Evolutionary conservation across 306 rosid species (phyloP).

Genomic region (Gynostemma pentaphyllum): DNA sequence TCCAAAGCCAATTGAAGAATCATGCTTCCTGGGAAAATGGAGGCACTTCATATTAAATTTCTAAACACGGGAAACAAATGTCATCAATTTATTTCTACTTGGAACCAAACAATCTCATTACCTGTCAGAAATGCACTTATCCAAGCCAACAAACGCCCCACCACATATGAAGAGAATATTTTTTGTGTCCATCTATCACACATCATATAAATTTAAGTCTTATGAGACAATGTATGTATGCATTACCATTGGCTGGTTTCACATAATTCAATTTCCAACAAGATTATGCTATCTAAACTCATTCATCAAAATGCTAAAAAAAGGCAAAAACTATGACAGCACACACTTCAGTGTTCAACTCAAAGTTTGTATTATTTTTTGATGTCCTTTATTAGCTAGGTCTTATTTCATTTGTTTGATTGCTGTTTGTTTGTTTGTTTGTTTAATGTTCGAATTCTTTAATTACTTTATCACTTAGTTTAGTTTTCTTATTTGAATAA

Average conservation of each 20-base stretch:
- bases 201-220: constrained; percentile 7
- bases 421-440: too few relatives aligned
- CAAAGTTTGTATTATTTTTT: too few relatives aligned
- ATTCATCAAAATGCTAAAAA: too few relatives aligned
- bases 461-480: too few relatives aligned
- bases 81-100: neutral
- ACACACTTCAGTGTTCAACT: neutral
- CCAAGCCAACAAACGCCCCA: constrained; percentile 63
- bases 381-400: too few relatives aligned
- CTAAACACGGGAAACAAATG: neutral
- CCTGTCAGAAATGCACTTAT: constrained; percentile 68
- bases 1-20: constrained; percentile 78
- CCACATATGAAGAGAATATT: constrained; percentile 67
- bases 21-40: constrained; percentile 38
- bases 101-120: constrained; percentile 7
- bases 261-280: neutral
- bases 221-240: neutral
- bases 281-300: neutral
- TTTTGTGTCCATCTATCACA: constrained; percentile 47
- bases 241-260: neutral
- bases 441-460: too few relatives aligned
- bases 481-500: too few relatives aligned
- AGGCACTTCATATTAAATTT: neutral
- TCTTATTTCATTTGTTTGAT: too few relatives aligned
- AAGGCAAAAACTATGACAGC: neutral